Evolutionary conservation across 2,329 filamentous ascomycete genomes (phyloP).

Genomic region (Trichoderma pleuroti): DNA sequence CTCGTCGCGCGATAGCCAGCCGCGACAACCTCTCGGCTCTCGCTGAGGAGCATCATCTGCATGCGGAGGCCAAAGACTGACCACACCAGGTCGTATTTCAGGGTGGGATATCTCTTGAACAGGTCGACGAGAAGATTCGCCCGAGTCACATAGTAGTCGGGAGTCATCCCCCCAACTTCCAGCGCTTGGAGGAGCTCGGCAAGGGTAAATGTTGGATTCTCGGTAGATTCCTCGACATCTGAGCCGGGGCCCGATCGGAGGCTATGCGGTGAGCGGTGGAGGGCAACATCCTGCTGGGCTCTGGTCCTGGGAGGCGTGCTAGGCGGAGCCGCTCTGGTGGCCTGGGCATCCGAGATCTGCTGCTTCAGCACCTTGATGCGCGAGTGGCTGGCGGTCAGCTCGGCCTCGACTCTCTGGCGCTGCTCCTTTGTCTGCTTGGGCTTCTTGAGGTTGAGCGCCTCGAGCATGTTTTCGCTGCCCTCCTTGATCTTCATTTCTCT

Average conservation of each 20-base stretch:
- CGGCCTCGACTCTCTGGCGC: conserved; percentile 73
- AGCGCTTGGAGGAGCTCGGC: conserved; percentile 87
- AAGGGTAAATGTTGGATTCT: conserved; percentile 88
- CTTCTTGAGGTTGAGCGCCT: conserved; percentile 91
- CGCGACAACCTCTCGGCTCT: conserved; percentile 91
- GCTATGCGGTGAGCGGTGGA: conserved; percentile 56
- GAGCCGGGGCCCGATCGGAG: conserved; percentile 55
- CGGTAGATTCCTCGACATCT: conserved; percentile 64
- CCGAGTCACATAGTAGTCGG: conserved; percentile 92
- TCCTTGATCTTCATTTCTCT: conserved; percentile 98
- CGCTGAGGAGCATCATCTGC: conserved; percentile 93
- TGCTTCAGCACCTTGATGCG: conserved; percentile 60
- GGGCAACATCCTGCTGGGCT: conserved; percentile 43
- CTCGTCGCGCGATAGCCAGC: conserved; percentile 90
- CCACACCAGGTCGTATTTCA: conserved; percentile 97
- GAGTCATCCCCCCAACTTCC: conserved; percentile 79
- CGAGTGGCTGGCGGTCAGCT: conserved; percentile 83
- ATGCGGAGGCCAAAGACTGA: conserved; percentile 89
- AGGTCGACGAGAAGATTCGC: conserved; percentile 92
- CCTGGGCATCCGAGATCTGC: conserved; percentile 59
- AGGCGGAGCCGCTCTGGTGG: conserved; percentile 44
- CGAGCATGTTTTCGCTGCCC: conserved; percentile 95
- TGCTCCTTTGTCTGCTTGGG: conserved; percentile 92
- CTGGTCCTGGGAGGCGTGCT: conserved; percentile 52
- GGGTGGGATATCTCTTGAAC: conserved; percentile 86